Evolutionary conservation across 257 asterid species (phyloP), one percentile per base, ranked within the genome.

Genomic region (Salvia rosmarinus): DNA sequence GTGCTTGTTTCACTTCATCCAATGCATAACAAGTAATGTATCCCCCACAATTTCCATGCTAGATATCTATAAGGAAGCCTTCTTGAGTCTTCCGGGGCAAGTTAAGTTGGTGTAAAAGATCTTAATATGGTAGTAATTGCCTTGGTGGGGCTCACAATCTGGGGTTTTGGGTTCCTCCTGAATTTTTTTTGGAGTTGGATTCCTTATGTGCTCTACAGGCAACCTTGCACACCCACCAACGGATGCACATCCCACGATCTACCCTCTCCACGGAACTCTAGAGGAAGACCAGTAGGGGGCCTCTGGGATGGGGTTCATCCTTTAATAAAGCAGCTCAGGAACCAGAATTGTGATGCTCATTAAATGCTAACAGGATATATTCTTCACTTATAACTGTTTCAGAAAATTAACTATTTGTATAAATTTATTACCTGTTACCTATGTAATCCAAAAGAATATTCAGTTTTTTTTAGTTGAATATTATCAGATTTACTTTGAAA

Each of bases 291-390:
- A 47, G 54, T 14, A 28, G 32, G 20, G 7, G 0, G 4, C 5
- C 5, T 9, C 9, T 20, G 1, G 57, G 57, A 7, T 51, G 2
- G 5, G 6, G 2, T 7, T 19, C 4, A 50, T 17, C 30, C 28
- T 51, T 19, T 51, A 2, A 7, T 6, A 51, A 8, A 50, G 2
- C 30, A 16, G 68, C 32, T 60, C 32, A 23, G 70, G 35, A 63
- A 51, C 71, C 17, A 9, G 47, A 16, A 28, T 13, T 64, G 65
- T 54, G 42, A 43, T 65, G 32, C 3, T 23, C 19, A 4, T 39
- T 67, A 12, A 74, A 40, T 34, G 74, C 73, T 55, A 67, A 32
- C 62, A 67, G n/a, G 3, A 46, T 47, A 9, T 13, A 25, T 56
- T 21, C 32, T n/a, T 67, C 16, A 25, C 52, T 6, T 57, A 47